These are phyloP conservation scores for Epichloe glyceriae DNA, from an alignment of 2,329 filamentous ascomycete genomes.

Conservation along the genomic window DNA sequence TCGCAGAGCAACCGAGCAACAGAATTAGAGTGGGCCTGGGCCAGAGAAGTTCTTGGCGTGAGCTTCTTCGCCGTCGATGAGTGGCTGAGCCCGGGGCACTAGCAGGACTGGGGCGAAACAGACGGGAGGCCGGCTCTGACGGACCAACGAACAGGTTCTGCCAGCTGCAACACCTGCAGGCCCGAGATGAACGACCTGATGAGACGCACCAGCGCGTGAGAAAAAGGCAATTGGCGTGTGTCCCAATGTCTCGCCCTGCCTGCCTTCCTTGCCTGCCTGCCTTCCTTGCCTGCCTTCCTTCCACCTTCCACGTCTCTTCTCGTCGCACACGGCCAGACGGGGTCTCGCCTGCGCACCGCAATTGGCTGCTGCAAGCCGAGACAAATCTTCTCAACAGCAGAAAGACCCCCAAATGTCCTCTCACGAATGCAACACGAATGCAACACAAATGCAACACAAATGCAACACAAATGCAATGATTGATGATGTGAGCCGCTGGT, in stretches of 20 bases:
- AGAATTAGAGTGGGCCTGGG: constrained; percentile 1
- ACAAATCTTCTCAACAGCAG: neutral
- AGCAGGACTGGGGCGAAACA: neutral
- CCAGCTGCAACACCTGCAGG: neutral
- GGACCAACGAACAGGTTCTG: too few relatives aligned
- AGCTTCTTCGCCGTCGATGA: neutral
- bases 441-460: neutral
- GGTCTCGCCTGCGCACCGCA: neutral
- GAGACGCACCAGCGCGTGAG: neutral
- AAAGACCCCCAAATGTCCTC: neutral
- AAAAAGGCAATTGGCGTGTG: neutral
- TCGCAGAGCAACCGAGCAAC: neutral
- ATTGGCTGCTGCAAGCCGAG: neutral
- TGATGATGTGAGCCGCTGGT: neutral
- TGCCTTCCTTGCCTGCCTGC: too few relatives aligned
- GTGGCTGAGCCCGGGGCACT: neutral
- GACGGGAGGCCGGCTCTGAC: neutral
- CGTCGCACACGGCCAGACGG: neutral
- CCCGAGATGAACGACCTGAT: neutral
- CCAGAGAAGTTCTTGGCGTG: neutral
- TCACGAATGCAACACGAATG: neutral
- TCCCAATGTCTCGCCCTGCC: neutral
- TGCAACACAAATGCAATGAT: neutral
- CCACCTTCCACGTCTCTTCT: neutral
- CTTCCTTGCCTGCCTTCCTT: too few relatives aligned